phyloP scores from a whole-genome alignment of 169 alveolate species.

The Plasmodium gaboni region DNA sequence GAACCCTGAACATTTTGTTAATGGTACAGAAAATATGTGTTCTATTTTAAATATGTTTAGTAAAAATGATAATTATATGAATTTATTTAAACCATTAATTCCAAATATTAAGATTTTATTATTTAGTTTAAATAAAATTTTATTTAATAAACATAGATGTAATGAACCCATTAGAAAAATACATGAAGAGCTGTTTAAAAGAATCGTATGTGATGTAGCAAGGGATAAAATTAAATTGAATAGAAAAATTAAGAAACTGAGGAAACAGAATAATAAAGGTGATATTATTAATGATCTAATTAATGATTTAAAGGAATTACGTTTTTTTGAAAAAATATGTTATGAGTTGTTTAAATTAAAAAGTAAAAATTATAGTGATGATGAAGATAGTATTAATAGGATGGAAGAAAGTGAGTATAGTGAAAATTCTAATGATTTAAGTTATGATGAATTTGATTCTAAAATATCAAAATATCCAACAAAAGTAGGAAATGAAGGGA shows the following conservation, averaged over 20 bases:
- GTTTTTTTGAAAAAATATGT: slow-evolving; percentile 57
- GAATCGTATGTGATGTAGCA: slow-evolving; percentile 49
- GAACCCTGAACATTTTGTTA: neutral
- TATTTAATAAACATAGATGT: slow-evolving; percentile 58
- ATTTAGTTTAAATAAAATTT: slow-evolving; percentile 49
- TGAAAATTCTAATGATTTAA: slow-evolving; percentile 7
- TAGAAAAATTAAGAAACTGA: slow-evolving; percentile 52
- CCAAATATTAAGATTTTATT: slow-evolving; percentile 56
- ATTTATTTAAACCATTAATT: slow-evolving; percentile 56
- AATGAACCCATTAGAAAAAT: slow-evolving; percentile 63
- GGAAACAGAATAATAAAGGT: neutral
- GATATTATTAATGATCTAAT: slow-evolving; percentile 20
- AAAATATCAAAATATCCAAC: slow-evolving; percentile 12
- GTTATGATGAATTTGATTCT: slow-evolving; percentile 4
- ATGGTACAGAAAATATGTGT: neutral
- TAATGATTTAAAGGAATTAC: slow-evolving; percentile 33
- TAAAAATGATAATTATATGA: slow-evolving; percentile 42
- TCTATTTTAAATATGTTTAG: slow-evolving; percentile 29
- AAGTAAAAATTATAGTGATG: slow-evolving; percentile 36
- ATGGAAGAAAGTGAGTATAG: slow-evolving; percentile 29
- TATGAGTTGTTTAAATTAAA: slow-evolving; percentile 49
- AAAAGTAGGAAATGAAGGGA: neutral
- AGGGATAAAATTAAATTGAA: slow-evolving; percentile 38
- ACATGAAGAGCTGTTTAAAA: slow-evolving; percentile 52
- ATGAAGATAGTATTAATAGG: slow-evolving; percentile 32